Conservation (phyloP, 805 yeast genomes). For the Saturnispora saitoi region DNA sequence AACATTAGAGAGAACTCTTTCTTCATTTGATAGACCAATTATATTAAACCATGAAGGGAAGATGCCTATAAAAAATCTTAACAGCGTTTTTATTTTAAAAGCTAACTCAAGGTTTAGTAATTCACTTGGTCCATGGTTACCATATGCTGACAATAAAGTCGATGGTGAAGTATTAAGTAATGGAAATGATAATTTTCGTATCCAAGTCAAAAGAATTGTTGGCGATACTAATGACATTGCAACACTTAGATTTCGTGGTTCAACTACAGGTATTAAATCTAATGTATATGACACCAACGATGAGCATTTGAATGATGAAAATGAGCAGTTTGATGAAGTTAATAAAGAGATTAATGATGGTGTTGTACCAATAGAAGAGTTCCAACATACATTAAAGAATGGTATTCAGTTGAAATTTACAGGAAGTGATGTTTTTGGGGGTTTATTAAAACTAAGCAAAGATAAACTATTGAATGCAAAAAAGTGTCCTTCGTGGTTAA, state of each 20-base stretch:
- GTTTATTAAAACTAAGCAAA: constrained; percentile 59
- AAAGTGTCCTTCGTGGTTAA: constrained; percentile 65
- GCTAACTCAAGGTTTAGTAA: constrained; percentile 56
- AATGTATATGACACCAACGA: constrained; percentile 11
- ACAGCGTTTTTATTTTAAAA: constrained; percentile 46
- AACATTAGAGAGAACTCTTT: constrained; percentile 39
- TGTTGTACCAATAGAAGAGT: constrained; percentile 48
- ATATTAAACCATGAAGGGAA: constrained; percentile 31
- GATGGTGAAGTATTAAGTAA: constrained; percentile 58
- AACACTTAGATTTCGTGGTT: constrained; percentile 55
- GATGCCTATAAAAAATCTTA: constrained; percentile 37
- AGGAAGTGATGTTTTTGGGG: constrained; percentile 73
- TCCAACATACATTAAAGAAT: constrained; percentile 33
- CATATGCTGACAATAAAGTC: constrained; percentile 59
- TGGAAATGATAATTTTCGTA: constrained; percentile 32
- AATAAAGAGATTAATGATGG: constrained; percentile 26
- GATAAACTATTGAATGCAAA: constrained; percentile 41
- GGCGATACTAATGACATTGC: constrained; percentile 30
- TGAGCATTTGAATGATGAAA: not conserved
- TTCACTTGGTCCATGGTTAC: constrained; percentile 63
- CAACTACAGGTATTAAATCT: constrained; percentile 31
- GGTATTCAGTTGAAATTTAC: constrained; percentile 31
- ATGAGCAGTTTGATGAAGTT: constrained; percentile 10
- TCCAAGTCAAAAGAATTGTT: constrained; percentile 24
- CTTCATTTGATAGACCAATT: constrained; percentile 27